Conservation (phyloP, 176 grass and related monocot species). For the Oryza nivara region DNA sequence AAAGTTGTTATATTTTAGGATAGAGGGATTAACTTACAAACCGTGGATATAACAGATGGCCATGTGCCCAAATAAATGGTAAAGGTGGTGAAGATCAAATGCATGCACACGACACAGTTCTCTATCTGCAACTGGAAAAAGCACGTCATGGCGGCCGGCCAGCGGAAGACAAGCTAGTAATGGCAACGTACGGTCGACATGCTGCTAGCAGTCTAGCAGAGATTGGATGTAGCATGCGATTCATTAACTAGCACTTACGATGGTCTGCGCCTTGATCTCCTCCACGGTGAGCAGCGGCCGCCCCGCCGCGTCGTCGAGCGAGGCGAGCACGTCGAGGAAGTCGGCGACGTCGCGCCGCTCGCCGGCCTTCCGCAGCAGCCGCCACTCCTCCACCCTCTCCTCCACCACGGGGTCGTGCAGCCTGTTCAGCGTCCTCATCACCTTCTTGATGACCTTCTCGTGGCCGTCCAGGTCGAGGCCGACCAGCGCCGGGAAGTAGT, state of each 20-base stretch:
- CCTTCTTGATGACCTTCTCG: constrained; percentile 41
- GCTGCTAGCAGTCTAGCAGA: not conserved
- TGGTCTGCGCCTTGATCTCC: constrained; percentile 51
- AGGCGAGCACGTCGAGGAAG: constrained; percentile 49
- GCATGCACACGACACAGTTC: not conserved
- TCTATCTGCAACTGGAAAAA: not conserved
- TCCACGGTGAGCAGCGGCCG: constrained; percentile 31
- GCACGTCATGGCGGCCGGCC: too few species aligned
- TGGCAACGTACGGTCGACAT: not conserved
- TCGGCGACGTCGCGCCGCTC: constrained; percentile 30
- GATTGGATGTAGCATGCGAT: not conserved
- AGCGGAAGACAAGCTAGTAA: not conserved
- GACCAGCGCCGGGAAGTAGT: constrained; percentile 54
- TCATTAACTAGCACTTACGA: constrained; percentile 25
- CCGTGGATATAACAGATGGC: not conserved
- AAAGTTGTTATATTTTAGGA: too few species aligned
- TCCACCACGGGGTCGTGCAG: constrained; percentile 45
- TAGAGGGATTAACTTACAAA: not conserved
- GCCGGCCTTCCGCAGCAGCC: constrained; percentile 16
- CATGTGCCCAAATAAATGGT: not conserved
- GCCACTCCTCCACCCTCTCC: constrained; percentile 45
- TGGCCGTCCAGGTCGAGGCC: constrained; percentile 53
- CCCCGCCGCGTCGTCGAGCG: constrained; percentile 17
- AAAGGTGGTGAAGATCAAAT: not conserved
- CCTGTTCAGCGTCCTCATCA: constrained; percentile 18